Evolutionary conservation across 306 rosid genomes (phyloP), one percentile per base, ranked within the genome.

Genomic region (Glycine soja): DNA sequence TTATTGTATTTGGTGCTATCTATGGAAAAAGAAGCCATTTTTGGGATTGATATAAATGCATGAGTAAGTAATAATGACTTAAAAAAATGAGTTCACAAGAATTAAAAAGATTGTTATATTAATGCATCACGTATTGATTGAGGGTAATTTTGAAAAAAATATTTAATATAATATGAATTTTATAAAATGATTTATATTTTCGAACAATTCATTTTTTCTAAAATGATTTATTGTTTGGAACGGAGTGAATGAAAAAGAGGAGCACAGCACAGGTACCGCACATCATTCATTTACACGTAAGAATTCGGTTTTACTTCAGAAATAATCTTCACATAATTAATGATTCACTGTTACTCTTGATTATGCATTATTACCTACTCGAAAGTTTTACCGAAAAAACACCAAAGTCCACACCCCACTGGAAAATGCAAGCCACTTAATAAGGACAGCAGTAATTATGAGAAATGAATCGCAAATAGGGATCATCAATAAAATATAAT

Each of bases 391-490:
- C n/a, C n/a, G n/a, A 54, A 86, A 54, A 86, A 77, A 80, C 79
- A 86, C 75, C 58, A 80, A 78, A 54, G 85, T 83, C 75, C 81
- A 11, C 54, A 73, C 3, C 79, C 74, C 74, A 75, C 70, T 77
- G 65, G 77, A 75, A 87, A 80, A 77, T 78, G 77, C 82, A 79
- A 79, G 67, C 82, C 86, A 86, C 89, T 78, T 67, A 80, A 71
- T 74, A 76, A 80, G 84, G 89, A 72, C 83, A 90, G 76, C 87
- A 69, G 81, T 83, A 86, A 92, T 89, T 79, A 87, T 85, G 88
- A 81, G 73, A 83, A 79, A 80, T n/a, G 47, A 78, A 54, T 46
- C 81, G 51, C 59, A 45, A 77, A 42, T 46, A 69, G 75, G 11
- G 54, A 58, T 67, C 19, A n/a, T 53, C 42, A 24, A 69, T 42